These are phyloP conservation scores for Lachnellula suecica DNA, from an alignment of 2,329 filamentous ascomycete species.

Conservation along the genomic window DNA sequence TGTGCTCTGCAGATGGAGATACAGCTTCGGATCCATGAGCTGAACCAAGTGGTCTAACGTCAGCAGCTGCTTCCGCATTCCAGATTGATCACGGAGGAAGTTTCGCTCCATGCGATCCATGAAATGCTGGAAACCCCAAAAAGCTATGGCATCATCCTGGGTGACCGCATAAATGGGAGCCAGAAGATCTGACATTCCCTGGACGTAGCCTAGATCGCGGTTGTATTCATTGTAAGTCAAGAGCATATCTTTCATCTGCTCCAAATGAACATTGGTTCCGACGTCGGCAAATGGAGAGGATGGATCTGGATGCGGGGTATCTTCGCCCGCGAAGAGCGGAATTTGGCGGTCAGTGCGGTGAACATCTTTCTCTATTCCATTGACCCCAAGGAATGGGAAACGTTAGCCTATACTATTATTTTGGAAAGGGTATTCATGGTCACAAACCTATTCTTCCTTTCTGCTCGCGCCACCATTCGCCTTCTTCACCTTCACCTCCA, in stretches of 20 bases:
- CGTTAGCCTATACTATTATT: constrained; percentile 30
- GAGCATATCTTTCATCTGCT: constrained; percentile 99
- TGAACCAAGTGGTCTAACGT: constrained; percentile 94
- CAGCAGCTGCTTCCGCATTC: constrained; percentile 89
- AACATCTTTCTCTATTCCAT: constrained; percentile 85
- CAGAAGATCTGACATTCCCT: constrained; percentile 97
- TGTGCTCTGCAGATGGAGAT: constrained; percentile 81
- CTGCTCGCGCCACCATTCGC: constrained; percentile 97
- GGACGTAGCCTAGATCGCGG: constrained; percentile 90
- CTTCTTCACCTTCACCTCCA: constrained; percentile 74
- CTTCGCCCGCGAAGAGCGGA: constrained; percentile 93
- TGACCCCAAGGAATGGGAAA: constrained; percentile 52
- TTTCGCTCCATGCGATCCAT: constrained; percentile 99
- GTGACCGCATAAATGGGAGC: constrained; percentile 96
- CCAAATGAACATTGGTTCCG: constrained; percentile 94
- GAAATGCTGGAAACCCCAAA: constrained; percentile 94
- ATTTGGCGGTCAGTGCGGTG: constrained; percentile 95
- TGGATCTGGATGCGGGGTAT: constrained; percentile 93
- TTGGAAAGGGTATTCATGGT: constrained; percentile 4
- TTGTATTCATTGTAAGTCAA: constrained; percentile 99
- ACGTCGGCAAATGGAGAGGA: constrained; percentile 90
- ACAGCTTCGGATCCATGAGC: constrained; percentile 94
- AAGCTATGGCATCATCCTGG: constrained; percentile 94
- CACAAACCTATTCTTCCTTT: constrained; percentile 84
- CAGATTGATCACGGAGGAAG: constrained; percentile 91